Evolutionary conservation across 371 early-diverging fungal species (phyloP), one percentile per base, ranked within the genome.

Genomic region (Lichtheimia corymbifera): DNA sequence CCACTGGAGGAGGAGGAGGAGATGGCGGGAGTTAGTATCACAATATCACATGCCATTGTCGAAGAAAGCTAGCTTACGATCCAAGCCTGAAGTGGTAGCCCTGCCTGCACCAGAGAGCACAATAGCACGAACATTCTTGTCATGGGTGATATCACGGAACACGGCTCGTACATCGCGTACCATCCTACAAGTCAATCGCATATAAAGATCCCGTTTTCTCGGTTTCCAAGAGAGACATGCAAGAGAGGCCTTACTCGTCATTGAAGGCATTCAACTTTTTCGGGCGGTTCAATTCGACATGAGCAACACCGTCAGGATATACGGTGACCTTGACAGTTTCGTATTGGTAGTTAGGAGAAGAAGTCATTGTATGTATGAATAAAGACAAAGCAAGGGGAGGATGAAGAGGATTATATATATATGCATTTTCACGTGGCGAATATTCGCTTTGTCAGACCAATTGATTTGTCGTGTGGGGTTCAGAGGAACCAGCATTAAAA

Each of bases 31-130:
- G 18, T 18, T 5, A 47, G 17, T 47, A 7, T 47, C 1, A 47
- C 47, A 35, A 0, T 9, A 35, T 35, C 35, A 35, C 35, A 35
- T 35, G 35, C 0, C 35, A 35, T 9, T 35, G 47, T 47, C 11
- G 3, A 47, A 47, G 11, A 17, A 11, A 1, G 14, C n/a, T 18
- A 17, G 75, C 80, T 78, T 87, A 87, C 91, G 74, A 62, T 97
- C 97, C 25, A 97, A 73, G n/a, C 97, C 97, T 45, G 94, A 90
- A 20, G 91, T 90, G 67, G 97, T 97, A 67, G 87, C 74, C 27
- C 86, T 82, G 9, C 91, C 89, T 17, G 79, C 62, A 6, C 88
- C 92, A 20, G 90, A 89, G 28, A 94, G 60, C 47, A 97, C 87
- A 15, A 95, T 85, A 54, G 82, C 79, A 28, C 88, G 86, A 51